phyloP scores from a whole-genome alignment of 2,329 filamentous ascomycete genomes.

The Epichloe gansuensis region DNA sequence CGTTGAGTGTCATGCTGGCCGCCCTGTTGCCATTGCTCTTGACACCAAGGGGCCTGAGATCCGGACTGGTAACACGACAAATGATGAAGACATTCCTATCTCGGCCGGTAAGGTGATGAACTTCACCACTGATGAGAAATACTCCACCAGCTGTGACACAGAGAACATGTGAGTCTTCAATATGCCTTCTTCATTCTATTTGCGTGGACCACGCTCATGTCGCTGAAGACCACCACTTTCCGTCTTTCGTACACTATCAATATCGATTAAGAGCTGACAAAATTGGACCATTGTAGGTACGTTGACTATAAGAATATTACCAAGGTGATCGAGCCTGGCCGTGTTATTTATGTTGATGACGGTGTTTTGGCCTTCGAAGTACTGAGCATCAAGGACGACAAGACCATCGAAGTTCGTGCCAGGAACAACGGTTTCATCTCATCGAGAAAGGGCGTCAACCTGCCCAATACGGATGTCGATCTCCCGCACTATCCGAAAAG shows the following conservation, averaged over 20 bases:
- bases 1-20: constrained; percentile 63
- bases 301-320: constrained; percentile 99
- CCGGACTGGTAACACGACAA: constrained; percentile 56
- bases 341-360: constrained; percentile 96
- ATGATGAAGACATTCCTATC: constrained; percentile 83
- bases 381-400: constrained; percentile 70
- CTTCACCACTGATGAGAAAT: constrained; percentile 93
- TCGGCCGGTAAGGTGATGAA: constrained; percentile 74
- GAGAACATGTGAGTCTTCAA: constrained; percentile 73
- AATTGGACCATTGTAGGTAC: constrained; percentile 44
- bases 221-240: too few relatives aligned
- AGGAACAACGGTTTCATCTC: constrained; percentile 98
- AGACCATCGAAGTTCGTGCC: constrained; percentile 77
- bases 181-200: not conserved
- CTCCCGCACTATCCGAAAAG: constrained; percentile 94
- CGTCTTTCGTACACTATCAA: not conserved
- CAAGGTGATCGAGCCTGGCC: constrained; percentile 85
- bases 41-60: constrained; percentile 56
- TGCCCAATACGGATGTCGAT: constrained; percentile 97
- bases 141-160: constrained; percentile 70
- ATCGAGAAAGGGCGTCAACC: constrained; percentile 97
- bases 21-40: constrained; percentile 90
- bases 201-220: not conserved
- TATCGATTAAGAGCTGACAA: not conserved
- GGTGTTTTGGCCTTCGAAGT: constrained; percentile 96